These are phyloP conservation scores for Fusarium subglutinans DNA, from an alignment of 2,329 filamentous ascomycete genomes.

Conservation along the genomic window DNA sequence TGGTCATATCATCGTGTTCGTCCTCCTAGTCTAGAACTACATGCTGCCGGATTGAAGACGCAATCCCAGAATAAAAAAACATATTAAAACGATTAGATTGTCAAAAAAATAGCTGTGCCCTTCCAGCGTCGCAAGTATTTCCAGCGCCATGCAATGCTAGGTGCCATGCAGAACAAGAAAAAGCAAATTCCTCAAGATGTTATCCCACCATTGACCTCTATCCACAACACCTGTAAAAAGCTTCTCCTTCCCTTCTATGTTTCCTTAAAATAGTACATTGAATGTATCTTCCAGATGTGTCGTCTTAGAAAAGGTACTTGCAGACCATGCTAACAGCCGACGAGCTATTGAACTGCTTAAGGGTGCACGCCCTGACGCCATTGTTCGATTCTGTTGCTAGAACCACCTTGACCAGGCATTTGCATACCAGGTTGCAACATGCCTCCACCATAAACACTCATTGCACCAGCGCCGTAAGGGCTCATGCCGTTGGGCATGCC, in stretches of 20 bases:
- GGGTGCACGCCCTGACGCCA: slow-evolving; percentile 55
- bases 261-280: slow-evolving; percentile 19
- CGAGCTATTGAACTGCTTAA: slow-evolving; percentile 21
- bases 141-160: slow-evolving; percentile 43
- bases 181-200: slow-evolving; percentile 1
- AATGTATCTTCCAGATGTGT: background rate
- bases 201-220: slow-evolving; percentile 15
- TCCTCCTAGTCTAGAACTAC: slow-evolving; percentile 11
- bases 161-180: slow-evolving; percentile 31
- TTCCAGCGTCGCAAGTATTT: slow-evolving; percentile 19
- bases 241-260: background rate
- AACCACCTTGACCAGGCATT: slow-evolving; percentile 42
- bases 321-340: background rate
- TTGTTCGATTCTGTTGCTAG: slow-evolving; percentile 52
- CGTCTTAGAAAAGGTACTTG: background rate
- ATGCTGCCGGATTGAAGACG: background rate
- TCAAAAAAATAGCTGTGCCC: slow-evolving; percentile 19
- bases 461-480: slow-evolving; percentile 34
- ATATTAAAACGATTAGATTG: slow-evolving; percentile 25
- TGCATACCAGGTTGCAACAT: slow-evolving; percentile 44
- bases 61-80: background rate
- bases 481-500: slow-evolving; percentile 31
- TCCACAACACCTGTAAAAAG: slow-evolving; percentile 19
- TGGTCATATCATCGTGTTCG: slow-evolving; percentile 16
- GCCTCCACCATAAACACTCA: slow-evolving; percentile 43